phyloP scores from a whole-genome alignment of 352 stramenopile species.

The Pythium dissimile region DNA sequence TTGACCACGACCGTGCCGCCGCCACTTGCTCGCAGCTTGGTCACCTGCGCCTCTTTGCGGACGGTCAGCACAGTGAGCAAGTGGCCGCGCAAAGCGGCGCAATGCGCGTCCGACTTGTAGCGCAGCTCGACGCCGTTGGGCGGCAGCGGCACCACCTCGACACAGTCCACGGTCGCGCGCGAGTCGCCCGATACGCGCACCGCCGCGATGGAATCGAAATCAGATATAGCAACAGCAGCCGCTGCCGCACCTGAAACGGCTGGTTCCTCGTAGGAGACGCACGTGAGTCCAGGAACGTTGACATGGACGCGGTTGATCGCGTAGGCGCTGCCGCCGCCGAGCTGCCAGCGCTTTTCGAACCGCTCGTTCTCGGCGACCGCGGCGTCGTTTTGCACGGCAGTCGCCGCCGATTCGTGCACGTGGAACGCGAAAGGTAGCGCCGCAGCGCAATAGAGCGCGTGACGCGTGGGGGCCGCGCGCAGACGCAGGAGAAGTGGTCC shows the following conservation, averaged over 20 bases:
- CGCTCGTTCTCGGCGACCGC: constrained; percentile 7
- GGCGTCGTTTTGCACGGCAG: neutral
- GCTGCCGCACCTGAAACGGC: too few relatives aligned
- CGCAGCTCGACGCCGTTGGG: constrained; percentile 9
- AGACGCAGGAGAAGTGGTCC: too few relatives aligned
- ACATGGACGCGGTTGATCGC: constrained; percentile 6
- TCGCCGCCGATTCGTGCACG: neutral
- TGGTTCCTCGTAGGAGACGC: neutral
- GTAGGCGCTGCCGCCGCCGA: neutral
- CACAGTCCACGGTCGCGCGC: constrained; percentile 1
- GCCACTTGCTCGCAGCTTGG: neutral
- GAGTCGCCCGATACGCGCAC: constrained; percentile 11
- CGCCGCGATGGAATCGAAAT: neutral
- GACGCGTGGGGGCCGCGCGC: neutral
- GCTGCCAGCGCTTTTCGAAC: constrained; percentile 5
- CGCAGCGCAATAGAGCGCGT: neutral
- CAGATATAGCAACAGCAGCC: too few relatives aligned
- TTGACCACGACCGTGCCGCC: constrained; percentile 3
- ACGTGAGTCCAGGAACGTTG: constrained; percentile 3
- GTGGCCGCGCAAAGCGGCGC: constrained; percentile 4
- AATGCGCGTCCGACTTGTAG: constrained; percentile 9
- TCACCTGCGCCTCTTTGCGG: neutral
- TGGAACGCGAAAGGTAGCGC: constrained; percentile 7
- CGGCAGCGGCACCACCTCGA: constrained; percentile 10
- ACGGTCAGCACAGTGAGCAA: constrained; percentile 1